Conservation (phyloP, 2,329 filamentous ascomycete genomes). For the Immersiporthe knoxdaviesiana region DNA sequence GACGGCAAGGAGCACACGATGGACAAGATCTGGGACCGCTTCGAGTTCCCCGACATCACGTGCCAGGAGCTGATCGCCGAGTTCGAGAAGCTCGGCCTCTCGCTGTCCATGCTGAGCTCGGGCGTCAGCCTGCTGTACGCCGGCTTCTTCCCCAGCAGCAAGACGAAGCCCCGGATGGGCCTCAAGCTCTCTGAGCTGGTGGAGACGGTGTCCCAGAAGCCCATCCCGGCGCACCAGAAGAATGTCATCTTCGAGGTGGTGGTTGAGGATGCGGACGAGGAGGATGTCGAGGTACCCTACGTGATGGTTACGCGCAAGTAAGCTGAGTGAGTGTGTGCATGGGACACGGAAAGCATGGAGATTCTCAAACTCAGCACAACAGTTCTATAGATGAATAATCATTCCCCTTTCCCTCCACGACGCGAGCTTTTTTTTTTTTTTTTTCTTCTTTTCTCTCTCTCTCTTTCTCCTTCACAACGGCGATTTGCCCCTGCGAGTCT, state of each 20-base stretch:
- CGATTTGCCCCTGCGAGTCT: background rate
- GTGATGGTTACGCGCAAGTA: conserved; percentile 74
- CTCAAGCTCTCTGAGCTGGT: conserved; percentile 89
- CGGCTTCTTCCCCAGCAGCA: conserved; percentile 80
- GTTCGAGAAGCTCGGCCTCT: conserved; percentile 80
- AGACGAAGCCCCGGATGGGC: conserved; percentile 78
- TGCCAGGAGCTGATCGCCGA: conserved; percentile 80
- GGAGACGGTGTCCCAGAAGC: conserved; percentile 88
- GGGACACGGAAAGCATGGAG: conserved; percentile 7
- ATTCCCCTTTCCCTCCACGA: background rate
- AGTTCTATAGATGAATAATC: conserved; percentile 13
- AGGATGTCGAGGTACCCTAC: conserved; percentile 97
- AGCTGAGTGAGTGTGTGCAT: background rate
- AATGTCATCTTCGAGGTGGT: conserved; percentile 97
- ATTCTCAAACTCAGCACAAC: conserved; percentile 1
- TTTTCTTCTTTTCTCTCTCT: background rate
- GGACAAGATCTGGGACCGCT: conserved; percentile 98
- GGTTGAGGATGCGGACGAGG: conserved; percentile 82
- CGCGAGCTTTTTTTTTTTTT: background rate
- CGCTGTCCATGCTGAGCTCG: conserved; percentile 92
- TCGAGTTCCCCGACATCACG: conserved; percentile 86
- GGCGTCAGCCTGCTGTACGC: conserved; percentile 94
- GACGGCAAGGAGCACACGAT: conserved; percentile 74
- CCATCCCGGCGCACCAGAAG: conserved; percentile 87
- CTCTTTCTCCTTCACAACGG: too few relatives aligned